Evolutionary conservation across 331 rosid species (phyloP).

Genomic region (Spiraea crenata): DNA sequence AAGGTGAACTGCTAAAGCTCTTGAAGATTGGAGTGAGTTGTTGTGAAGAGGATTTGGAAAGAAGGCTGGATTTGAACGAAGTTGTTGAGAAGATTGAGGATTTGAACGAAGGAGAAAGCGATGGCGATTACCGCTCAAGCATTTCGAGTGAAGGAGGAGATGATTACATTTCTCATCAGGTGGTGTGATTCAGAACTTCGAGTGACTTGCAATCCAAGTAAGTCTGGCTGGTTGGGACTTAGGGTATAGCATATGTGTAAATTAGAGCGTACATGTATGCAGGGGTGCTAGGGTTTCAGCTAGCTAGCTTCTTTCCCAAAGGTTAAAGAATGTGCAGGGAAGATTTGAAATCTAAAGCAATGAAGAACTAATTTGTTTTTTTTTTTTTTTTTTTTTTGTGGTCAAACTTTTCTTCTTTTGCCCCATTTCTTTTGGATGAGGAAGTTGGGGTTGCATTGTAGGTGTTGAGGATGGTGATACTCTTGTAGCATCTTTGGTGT

Average conservation of each 20-base stretch:
- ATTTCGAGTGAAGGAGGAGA: slow-evolving; percentile 20
- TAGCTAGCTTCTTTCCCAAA: slow-evolving; percentile 7
- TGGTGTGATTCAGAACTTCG: slow-evolving; percentile 7
- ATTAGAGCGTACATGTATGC: not conserved
- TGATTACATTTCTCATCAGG: slow-evolving; percentile 3
- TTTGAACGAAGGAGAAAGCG: slow-evolving; percentile 43
- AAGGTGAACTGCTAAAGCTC: slow-evolving; percentile 69
- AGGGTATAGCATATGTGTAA: not conserved
- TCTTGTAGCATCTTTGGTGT: slow-evolving; percentile 13
- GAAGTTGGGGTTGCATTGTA: slow-evolving; percentile 9
- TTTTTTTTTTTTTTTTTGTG: not conserved
- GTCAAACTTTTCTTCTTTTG: not conserved
- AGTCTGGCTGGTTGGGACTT: slow-evolving; percentile 1
- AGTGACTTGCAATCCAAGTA: not conserved
- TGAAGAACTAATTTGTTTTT: not conserved
- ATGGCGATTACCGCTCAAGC: slow-evolving; percentile 31
- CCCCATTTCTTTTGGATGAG: not conserved
- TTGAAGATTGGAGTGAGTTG: slow-evolving; percentile 83
- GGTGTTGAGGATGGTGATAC: slow-evolving; percentile 8
- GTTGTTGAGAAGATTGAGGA: slow-evolving; percentile 56
- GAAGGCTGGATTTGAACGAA: slow-evolving; percentile 64
- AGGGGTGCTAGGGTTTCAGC: slow-evolving; percentile 17
- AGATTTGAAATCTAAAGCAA: slow-evolving; percentile 9
- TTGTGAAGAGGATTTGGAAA: slow-evolving; percentile 86
- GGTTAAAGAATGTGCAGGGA: slow-evolving; percentile 2